Base-by-base conservation (phyloP, 176 grass and related monocot species). In the Oryza glaberrima region DNA sequence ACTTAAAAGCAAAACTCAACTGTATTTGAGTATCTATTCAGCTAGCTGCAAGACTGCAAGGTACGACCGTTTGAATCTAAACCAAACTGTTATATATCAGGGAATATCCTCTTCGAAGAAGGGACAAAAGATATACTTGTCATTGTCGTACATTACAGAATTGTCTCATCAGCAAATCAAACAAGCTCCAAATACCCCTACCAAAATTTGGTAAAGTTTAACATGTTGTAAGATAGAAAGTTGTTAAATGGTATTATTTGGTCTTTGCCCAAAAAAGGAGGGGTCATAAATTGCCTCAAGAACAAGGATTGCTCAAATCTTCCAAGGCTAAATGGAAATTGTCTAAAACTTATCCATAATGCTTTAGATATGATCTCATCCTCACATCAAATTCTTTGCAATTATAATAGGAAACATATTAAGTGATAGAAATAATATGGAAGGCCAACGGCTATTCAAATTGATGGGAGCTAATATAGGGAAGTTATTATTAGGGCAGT, bases 341-440 rank as follows among this genome's bases (percentile, higher is more conserved):
- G 28, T 69, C 0, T 72, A 78, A 82, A 16, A 26, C 9, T 2
- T 60, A 47, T 19, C 32, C 7, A 70, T 40, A 58, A 17, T 60
- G 8, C 13, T 58, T 69, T 71, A 68, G 4, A 58, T 56, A 81
- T 54, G 15, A 69, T 81, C 16, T 36, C 4, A 69, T 16, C 40
- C 5, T 10, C 44, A 20, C 44, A 80, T 36, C 17, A 58, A 58
- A 19, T 9, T 70, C 6, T 35, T 82, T 67, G 41, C 49, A 82
- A 32, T 14, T 72, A 56, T 71, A 51, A 11, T 38, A 56, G 11
- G 48, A 14, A 71, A 41, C 20, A n/a, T 25, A 12, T 26, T 80
- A 61, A 69, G 64, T 44, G 19, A 10, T 66, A 49, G 23, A 41
- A 76, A 76, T 49, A 36, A n/a, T 26, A 75, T 83, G 56, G 23